Conservation (phyloP, 164 flowering plant genomes). For the Cinnamomum micranthum region DNA sequence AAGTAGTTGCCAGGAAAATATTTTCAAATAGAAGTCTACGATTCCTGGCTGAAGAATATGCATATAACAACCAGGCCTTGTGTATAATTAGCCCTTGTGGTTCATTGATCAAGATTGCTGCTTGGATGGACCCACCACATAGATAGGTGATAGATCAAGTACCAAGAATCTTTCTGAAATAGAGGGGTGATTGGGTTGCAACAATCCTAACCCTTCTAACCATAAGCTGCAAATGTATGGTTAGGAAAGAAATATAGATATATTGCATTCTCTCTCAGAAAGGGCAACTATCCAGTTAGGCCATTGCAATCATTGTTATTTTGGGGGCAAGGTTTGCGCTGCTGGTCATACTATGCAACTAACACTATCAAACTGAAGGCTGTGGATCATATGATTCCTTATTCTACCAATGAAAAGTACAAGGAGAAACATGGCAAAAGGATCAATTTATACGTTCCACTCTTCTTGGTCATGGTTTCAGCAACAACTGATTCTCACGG, state of each 20-base stretch:
- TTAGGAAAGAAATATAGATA: too few species aligned
- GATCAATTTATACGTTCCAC: too few species aligned
- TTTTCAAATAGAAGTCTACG: background rate
- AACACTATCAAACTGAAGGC: background rate
- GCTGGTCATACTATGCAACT: background rate
- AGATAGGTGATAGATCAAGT: background rate
- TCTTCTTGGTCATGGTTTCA: too few species aligned
- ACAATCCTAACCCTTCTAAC: background rate
- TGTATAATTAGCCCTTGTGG: background rate
- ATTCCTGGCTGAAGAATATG: background rate
- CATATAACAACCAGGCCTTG: background rate
- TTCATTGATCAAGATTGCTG: background rate
- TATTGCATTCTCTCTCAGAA: background rate
- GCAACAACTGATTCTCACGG: background rate
- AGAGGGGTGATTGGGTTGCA: background rate
- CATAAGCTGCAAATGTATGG: background rate
- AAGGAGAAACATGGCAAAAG: too few species aligned
- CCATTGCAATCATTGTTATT: too few species aligned
- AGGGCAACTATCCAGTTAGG: background rate
- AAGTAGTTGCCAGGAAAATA: too few species aligned
- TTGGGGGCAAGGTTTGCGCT: too few species aligned
- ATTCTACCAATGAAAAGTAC: background rate
- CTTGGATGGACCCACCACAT: background rate
- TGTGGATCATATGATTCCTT: background rate
- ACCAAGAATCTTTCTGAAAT: background rate